Evolutionary conservation across 2,329 filamentous ascomycete species (phyloP).

Genomic region (Madurella fahalii): DNA sequence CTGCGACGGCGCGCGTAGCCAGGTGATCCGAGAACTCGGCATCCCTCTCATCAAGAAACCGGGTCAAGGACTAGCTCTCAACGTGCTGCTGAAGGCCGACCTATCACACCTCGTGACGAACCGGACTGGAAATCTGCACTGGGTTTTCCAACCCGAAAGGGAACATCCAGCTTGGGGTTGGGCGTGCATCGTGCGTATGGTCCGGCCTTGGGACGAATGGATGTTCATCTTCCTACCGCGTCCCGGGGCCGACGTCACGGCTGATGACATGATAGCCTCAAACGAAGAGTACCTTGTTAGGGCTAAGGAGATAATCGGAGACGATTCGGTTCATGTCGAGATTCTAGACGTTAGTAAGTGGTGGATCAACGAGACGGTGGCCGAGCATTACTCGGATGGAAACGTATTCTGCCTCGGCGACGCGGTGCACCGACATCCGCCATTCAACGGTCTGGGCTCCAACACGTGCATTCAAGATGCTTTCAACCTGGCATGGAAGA

Average conservation of each 20-base stretch:
- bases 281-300: conserved; percentile 43
- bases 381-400: conserved; percentile 47
- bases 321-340: conserved; percentile 46
- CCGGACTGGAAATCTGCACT: conserved; percentile 52
- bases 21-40: conserved; percentile 33
- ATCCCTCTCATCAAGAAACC: conserved; percentile 32
- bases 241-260: conserved; percentile 34
- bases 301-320: conserved; percentile 50
- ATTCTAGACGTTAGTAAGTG: conserved; percentile 52
- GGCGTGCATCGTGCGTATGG: conserved; percentile 51
- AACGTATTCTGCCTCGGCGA: conserved; percentile 49
- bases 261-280: conserved; percentile 35
- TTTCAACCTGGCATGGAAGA: conserved; percentile 52
- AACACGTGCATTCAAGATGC: conserved; percentile 56
- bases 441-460: conserved; percentile 50
- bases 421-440: conserved; percentile 54
- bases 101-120: conserved; percentile 44
- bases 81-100: conserved; percentile 41
- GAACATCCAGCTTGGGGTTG: conserved; percentile 49
- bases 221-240: conserved; percentile 50
- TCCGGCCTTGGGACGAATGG: conserved; percentile 61
- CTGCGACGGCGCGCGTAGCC: conserved; percentile 45
- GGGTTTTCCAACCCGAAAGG: conserved; percentile 54
- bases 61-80: conserved; percentile 34
- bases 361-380: conserved; percentile 58